Evolutionary conservation across 768 basidiomycete species (phyloP).

Genomic region (Pholiota microspora): DNA sequence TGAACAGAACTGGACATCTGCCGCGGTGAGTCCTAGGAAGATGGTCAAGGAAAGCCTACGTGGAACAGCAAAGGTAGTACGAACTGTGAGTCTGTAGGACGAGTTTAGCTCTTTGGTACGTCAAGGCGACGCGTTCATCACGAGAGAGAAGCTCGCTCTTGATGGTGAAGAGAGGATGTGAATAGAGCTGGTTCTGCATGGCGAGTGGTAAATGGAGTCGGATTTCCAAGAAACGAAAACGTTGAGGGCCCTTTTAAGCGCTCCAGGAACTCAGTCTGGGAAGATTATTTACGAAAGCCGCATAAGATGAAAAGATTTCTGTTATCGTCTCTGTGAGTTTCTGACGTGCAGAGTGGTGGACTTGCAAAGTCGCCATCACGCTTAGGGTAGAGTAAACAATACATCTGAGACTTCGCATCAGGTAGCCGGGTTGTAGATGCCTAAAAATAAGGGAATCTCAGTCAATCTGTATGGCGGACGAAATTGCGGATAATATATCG

Average conservation of each 20-base stretch:
- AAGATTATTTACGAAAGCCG: constrained; percentile 9
- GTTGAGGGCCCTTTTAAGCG: constrained; percentile 17
- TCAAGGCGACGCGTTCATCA: constrained; percentile 46
- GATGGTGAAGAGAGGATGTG: constrained; percentile 45
- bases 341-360: constrained; percentile 20
- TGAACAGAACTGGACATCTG: constrained; percentile 48
- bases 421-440: constrained; percentile 14
- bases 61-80: constrained; percentile 13
- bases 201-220: constrained; percentile 1
- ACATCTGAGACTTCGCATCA: constrained; percentile 15
- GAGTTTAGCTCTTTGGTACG: constrained; percentile 49
- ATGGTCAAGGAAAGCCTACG: constrained; percentile 8
- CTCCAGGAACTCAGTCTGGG: constrained; percentile 9
- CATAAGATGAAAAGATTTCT: constrained; percentile 3
- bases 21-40: constrained; percentile 37
- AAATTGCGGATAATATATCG: constrained; percentile 14
- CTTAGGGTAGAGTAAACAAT: constrained; percentile 19
- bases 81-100: constrained; percentile 48
- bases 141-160: constrained; percentile 41
- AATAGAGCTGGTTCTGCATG: constrained; percentile 38
- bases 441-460: constrained; percentile 21
- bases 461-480: constrained; percentile 14
- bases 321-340: constrained; percentile 19
- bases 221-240: constrained; percentile 1
- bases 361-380: constrained; percentile 18